Conservation (phyloP, 129 eudicot species). For the Centaurea solstitialis region DNA sequence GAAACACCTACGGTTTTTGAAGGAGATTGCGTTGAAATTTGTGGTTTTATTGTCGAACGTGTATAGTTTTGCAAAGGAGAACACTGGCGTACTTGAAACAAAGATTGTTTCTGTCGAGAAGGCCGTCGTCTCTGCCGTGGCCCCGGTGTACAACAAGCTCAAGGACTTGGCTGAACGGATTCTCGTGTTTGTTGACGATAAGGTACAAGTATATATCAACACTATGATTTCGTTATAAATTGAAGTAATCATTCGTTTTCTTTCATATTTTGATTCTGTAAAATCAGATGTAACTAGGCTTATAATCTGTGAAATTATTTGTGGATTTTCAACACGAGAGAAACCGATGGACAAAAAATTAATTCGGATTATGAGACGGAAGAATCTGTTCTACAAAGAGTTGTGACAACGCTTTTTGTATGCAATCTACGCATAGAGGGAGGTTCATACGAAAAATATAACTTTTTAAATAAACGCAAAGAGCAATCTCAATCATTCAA, state of each 20-base stretch:
- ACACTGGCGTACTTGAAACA: slow-evolving; percentile 50
- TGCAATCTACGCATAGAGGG: too few species aligned
- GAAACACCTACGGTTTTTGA: slow-evolving; percentile 63
- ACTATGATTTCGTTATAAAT: too few species aligned
- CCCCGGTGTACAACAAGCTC: slow-evolving; percentile 54
- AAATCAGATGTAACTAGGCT: neutral
- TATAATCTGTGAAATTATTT: neutral
- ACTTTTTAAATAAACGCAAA: too few species aligned
- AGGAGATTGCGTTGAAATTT: slow-evolving; percentile 33
- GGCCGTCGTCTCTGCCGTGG: slow-evolving; percentile 37
- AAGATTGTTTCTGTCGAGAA: slow-evolving; percentile 47
- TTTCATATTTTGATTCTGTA: neutral
- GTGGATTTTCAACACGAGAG: neutral
- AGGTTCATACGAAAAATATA: too few species aligned
- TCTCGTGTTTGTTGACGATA: slow-evolving; percentile 54
- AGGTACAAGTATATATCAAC: slow-evolving; percentile 39
- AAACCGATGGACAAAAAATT: neutral
- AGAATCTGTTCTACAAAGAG: neutral
- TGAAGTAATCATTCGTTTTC: neutral
- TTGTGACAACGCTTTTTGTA: neutral
- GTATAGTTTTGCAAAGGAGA: slow-evolving; percentile 58
- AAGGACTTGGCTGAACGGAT: slow-evolving; percentile 41
- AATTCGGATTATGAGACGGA: neutral
- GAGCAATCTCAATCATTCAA: too few species aligned
- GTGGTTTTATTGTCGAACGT: slow-evolving; percentile 34